phyloP scores from a whole-genome alignment of 148 eudicot genomes.

The Oxyria digyna region DNA sequence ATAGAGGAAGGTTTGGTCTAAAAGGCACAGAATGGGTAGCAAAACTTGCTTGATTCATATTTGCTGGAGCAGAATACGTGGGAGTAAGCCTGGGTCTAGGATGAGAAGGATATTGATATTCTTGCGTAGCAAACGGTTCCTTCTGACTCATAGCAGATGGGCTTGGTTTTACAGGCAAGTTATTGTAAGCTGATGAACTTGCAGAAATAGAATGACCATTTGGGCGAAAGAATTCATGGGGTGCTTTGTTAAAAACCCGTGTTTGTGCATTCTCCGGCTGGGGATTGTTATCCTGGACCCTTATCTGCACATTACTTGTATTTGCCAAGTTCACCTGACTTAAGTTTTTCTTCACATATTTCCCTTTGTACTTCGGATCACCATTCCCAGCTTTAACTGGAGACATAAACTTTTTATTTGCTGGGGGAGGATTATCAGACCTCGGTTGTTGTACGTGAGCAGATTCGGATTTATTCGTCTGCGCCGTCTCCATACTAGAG shows the following conservation, averaged over 20 bases:
- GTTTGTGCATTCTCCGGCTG: conserved; percentile 22
- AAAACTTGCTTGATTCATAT: conserved; percentile 17
- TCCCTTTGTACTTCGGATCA: conserved; percentile 31
- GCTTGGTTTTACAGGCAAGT: not conserved
- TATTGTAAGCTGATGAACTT: not conserved
- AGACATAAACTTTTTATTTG: conserved; percentile 25
- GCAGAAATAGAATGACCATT: conserved; percentile 15
- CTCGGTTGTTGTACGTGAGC: conserved; percentile 9
- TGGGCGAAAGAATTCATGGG: conserved; percentile 31
- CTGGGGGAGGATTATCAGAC: conserved; percentile 13
- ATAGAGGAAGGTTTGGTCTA: conserved; percentile 21
- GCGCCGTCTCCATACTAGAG: conserved; percentile 18
- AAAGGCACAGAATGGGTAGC: conserved; percentile 21
- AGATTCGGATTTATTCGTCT: conserved; percentile 21
- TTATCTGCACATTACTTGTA: conserved; percentile 21
- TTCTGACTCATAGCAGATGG: conserved; percentile 18
- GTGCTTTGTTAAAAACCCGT: conserved; percentile 24
- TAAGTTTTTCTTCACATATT: conserved; percentile 22
- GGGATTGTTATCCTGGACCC: conserved; percentile 18
- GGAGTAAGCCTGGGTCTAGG: conserved; percentile 18
- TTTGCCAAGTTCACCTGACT: conserved; percentile 28
- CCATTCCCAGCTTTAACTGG: conserved; percentile 9
- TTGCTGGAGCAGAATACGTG: conserved; percentile 23
- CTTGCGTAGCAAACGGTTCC: not conserved
- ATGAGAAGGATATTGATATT: not conserved